phyloP scores from a whole-genome alignment of 148 eudicot species.

The Fagopyrum tataricum region DNA sequence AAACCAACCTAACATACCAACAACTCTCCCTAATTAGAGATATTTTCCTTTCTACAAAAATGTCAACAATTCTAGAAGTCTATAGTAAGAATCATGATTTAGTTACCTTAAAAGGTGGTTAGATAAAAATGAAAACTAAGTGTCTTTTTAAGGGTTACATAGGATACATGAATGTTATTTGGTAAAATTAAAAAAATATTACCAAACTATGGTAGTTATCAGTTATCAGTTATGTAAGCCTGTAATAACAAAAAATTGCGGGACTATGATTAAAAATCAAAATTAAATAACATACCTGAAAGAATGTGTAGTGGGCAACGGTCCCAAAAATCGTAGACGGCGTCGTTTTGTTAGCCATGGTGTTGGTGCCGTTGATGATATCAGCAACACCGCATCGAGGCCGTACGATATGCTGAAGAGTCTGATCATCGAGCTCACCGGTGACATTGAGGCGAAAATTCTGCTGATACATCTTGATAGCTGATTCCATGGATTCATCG shows the following conservation, averaged over 20 bases:
- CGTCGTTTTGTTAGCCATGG: conserved; percentile 12
- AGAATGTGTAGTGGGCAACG: conserved; percentile 9
- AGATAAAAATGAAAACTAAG: too few relatives aligned
- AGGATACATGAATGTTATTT: too few relatives aligned
- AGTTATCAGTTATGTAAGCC: too few relatives aligned
- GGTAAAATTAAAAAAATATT: too few relatives aligned
- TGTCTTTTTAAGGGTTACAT: too few relatives aligned
- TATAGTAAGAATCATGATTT: too few relatives aligned
- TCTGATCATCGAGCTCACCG: conserved; percentile 16
- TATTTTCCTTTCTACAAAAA: too few relatives aligned
- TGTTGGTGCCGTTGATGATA: conserved; percentile 24
- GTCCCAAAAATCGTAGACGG: conserved; percentile 6
- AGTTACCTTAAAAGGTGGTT: too few relatives aligned
- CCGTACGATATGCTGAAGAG: conserved; percentile 14
- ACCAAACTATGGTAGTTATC: too few relatives aligned
- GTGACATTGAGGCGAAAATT: conserved; percentile 17
- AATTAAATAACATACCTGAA: not conserved
- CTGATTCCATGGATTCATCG: conserved; percentile 18
- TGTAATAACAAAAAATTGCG: not conserved
- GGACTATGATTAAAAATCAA: not conserved
- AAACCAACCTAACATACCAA: too few relatives aligned
- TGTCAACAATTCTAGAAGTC: too few relatives aligned
- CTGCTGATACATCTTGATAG: conserved; percentile 19
- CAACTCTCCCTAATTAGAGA: too few relatives aligned
- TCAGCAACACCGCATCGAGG: conserved; percentile 26